Evolutionary conservation across 2,329 filamentous ascomycete species (phyloP).

Genomic region (Cryphonectria japonica): DNA sequence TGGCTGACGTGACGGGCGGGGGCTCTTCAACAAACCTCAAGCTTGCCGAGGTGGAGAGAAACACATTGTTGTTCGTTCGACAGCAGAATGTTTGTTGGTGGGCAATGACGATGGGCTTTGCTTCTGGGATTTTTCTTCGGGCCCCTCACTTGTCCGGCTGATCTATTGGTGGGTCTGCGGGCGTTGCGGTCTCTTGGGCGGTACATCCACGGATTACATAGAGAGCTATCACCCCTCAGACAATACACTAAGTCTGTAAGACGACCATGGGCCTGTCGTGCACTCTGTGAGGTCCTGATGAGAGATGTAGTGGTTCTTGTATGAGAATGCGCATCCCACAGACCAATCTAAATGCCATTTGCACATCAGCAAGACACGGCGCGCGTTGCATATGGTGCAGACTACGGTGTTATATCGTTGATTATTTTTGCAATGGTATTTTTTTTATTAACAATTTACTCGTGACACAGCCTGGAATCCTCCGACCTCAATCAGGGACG

Average conservation of each 20-base stretch:
- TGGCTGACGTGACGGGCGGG: conserved; percentile 10
- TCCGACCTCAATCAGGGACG: background rate
- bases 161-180: conserved; percentile 18
- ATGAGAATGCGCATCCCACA: background rate
- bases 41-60: background rate
- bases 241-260: conserved; percentile 22
- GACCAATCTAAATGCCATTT: background rate
- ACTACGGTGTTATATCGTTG: background rate
- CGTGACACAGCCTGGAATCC: background rate
- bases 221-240: conserved; percentile 26
- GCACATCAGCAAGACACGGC: background rate
- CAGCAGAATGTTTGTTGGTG: conserved; percentile 20
- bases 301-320: background rate
- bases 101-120: conserved; percentile 30
- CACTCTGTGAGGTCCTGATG: background rate
- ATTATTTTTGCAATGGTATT: background rate
- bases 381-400: background rate
- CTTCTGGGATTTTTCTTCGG: conserved; percentile 19
- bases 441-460: background rate
- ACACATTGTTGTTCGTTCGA: conserved; percentile 25
- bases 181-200: conserved; percentile 24
- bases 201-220: conserved; percentile 27
- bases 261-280: background rate
- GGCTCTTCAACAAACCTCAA: conserved; percentile 17
- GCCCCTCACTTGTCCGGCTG: conserved; percentile 22